A percentile compares a stretch with the other conserved stretches of the same genome.
Evolutionary conservation across 192 early-diverging fungal genomes (phyloP).

Genomic region (Spizellomyces punctatus): DNA sequence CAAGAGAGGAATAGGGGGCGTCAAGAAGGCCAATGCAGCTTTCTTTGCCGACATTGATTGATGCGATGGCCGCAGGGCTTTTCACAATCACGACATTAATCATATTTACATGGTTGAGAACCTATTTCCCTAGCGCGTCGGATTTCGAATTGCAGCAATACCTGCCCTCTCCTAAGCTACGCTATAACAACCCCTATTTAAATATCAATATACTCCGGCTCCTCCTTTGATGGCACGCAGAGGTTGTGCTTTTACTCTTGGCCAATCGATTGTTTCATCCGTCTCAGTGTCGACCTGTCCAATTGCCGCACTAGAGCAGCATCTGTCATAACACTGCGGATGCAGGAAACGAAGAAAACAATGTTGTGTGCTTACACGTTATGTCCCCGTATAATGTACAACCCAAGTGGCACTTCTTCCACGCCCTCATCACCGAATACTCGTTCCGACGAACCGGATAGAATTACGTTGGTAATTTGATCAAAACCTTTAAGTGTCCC

Average conservation of each 20-base stretch:
- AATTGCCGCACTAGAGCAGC: conserved; percentile 15
- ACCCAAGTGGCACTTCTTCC: conserved; percentile 49
- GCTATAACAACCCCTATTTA: too few species aligned
- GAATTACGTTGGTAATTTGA: conserved; percentile 56
- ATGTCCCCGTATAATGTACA: conserved; percentile 61
- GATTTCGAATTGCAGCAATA: too few species aligned
- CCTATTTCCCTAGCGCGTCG: too few species aligned
- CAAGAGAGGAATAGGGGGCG: conserved; percentile 32
- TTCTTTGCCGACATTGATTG: conserved; percentile 29
- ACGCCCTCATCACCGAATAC: conserved; percentile 54
- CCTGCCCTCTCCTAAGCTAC: too few species aligned
- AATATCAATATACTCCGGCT: too few species aligned
- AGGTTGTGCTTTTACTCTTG: conserved; percentile 24
- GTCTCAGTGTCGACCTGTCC: conserved; percentile 26
- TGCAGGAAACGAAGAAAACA: not conserved
- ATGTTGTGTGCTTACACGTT: conserved; percentile 45
- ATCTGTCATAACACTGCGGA: not conserved
- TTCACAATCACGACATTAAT: too few species aligned
- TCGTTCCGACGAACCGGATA: conserved; percentile 54
- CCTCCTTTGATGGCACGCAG: not conserved
- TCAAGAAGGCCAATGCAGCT: conserved; percentile 1
- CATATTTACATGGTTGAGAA: too few species aligned
- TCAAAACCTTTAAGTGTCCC: conserved; percentile 60
- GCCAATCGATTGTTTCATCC: conserved; percentile 33
- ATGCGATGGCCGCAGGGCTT: not conserved